Evolutionary conservation across 805 yeast species (phyloP).

Genomic region (Clavispora fructus): DNA sequence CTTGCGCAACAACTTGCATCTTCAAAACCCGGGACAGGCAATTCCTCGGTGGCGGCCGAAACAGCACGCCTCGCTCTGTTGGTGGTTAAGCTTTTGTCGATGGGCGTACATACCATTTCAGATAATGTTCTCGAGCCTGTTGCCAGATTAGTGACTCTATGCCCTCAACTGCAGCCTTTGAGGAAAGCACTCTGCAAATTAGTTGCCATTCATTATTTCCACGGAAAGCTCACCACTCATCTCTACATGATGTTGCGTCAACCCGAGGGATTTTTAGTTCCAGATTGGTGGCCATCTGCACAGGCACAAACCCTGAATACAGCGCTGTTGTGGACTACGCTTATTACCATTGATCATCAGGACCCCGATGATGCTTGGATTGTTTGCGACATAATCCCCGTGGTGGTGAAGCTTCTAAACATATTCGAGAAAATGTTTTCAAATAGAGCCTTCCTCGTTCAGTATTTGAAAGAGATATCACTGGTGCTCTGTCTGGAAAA

Average conservation of each 20-base stretch:
- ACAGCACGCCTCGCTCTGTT: constrained; percentile 1
- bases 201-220: background rate
- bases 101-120: background rate
- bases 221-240: background rate
- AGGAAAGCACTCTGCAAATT: constrained; percentile 4
- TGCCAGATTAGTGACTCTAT: constrained; percentile 1
- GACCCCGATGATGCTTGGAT: background rate
- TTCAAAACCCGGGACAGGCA: background rate
- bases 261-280: background rate
- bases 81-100: background rate
- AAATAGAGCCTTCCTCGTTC: background rate
- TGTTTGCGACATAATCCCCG: background rate
- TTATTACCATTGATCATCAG: background rate
- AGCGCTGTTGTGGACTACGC: background rate
- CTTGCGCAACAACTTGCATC: background rate
- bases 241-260: constrained; percentile 2
- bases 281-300: constrained; percentile 10
- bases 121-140: constrained; percentile 1
- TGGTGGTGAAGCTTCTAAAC: background rate
- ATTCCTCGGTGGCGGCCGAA: background rate
- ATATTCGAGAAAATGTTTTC: background rate
- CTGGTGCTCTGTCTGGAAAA: background rate
- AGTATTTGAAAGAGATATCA: background rate
- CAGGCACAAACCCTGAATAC: background rate
- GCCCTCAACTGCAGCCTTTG: constrained; percentile 1